phyloP scores from a whole-genome alignment of 257 asterid species.

The Pogostemon cablin region DNA sequence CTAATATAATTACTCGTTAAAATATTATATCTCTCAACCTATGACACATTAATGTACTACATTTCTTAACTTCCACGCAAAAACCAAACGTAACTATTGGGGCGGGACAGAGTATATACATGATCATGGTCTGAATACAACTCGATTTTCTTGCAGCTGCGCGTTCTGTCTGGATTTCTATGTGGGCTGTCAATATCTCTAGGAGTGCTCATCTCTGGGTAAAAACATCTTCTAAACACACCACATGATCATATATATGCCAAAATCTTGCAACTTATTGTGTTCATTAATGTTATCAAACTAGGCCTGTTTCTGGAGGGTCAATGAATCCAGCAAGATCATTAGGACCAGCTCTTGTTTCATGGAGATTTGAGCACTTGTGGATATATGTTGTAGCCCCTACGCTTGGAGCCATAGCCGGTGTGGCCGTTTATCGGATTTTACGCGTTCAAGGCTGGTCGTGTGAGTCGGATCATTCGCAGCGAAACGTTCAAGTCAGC shows the following conservation, averaged over 20 bases:
- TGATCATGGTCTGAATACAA: neutral
- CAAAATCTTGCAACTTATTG: neutral
- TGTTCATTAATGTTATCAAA: neutral
- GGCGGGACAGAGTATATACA: neutral
- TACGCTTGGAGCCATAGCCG: slow-evolving; percentile 64
- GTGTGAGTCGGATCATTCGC: slow-evolving; percentile 35
- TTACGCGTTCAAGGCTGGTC: slow-evolving; percentile 88
- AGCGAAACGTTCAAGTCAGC: slow-evolving; percentile 12
- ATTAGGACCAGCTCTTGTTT: slow-evolving; percentile 82
- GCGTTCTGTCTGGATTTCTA: slow-evolving; percentile 60
- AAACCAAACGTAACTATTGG: too few species aligned
- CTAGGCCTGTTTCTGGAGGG: slow-evolving; percentile 91
- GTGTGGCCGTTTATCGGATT: slow-evolving; percentile 58
- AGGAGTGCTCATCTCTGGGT: slow-evolving; percentile 92
- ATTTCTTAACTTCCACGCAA: too few species aligned
- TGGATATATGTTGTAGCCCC: slow-evolving; percentile 92
- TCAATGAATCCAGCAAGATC: slow-evolving; percentile 98
- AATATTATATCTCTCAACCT: too few species aligned
- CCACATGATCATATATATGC: too few species aligned
- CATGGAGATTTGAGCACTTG: slow-evolving; percentile 58
- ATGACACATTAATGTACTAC: too few species aligned
- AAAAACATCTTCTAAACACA: neutral
- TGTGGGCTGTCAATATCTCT: slow-evolving; percentile 74
- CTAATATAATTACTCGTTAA: too few species aligned
- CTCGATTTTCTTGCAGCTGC: slow-evolving; percentile 41